phyloP scores from a whole-genome alignment of 2,329 filamentous ascomycete species.

The Colletotrichum incanum region DNA sequence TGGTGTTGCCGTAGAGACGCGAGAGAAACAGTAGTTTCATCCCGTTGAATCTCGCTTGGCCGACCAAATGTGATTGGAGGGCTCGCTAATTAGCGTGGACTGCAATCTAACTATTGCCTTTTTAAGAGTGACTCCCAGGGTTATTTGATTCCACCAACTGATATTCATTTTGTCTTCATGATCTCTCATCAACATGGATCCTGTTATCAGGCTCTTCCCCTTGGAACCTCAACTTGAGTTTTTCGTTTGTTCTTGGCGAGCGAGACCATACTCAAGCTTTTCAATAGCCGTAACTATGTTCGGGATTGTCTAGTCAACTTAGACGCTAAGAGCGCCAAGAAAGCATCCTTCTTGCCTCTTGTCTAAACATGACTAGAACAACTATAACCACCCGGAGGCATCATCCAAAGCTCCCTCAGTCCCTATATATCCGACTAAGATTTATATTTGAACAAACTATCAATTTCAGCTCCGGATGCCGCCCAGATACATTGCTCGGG shows the following conservation, averaged over 20 bases:
- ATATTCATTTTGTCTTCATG: background rate
- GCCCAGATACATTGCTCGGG: background rate
- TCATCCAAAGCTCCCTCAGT: background rate
- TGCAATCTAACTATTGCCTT: rapidly evolving
- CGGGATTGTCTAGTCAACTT: background rate
- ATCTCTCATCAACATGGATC: background rate
- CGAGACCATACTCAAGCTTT: background rate
- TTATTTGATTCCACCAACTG: background rate
- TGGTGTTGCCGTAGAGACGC: conserved; percentile 13
- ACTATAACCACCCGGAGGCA: too few relatives aligned
- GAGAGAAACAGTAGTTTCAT: conserved; percentile 8
- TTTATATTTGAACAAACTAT: too few relatives aligned
- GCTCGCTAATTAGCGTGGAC: background rate
- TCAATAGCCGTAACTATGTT: too few relatives aligned
- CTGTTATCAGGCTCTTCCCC: background rate
- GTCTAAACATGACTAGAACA: background rate
- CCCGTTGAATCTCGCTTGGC: background rate
- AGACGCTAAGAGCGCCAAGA: background rate
- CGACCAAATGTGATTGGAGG: background rate
- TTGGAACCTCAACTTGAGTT: background rate
- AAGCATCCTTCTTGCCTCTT: background rate
- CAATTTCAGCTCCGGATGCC: background rate
- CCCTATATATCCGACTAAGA: too few relatives aligned
- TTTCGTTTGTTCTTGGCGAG: background rate
- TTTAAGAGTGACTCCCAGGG: background rate